Percentiles rank a stretch among this genome's conserved stretches.
Evolutionary conservation across 371 early-diverging fungal genomes (phyloP).

Genomic region (Apophysomyces trapeziformis): DNA sequence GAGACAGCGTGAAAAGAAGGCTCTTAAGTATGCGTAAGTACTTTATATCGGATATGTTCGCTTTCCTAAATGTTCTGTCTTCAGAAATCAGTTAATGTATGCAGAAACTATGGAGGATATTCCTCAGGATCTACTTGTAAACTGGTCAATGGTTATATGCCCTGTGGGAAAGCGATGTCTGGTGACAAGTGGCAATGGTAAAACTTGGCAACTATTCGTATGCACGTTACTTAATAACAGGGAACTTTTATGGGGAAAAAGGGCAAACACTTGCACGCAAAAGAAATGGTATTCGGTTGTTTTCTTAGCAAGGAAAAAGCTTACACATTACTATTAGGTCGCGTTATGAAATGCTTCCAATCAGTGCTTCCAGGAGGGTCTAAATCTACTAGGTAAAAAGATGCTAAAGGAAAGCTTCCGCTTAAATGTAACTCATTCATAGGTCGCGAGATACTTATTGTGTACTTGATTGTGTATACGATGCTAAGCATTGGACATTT

Average conservation of each 20-base stretch:
- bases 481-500: constrained; percentile 57
- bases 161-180: constrained; percentile 68
- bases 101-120: constrained; percentile 60
- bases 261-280: constrained; percentile 44
- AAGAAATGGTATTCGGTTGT: constrained; percentile 31
- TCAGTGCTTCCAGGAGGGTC: constrained; percentile 66
- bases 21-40: background rate
- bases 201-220: constrained; percentile 10
- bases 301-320: background rate
- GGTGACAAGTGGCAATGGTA: constrained; percentile 58
- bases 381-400: constrained; percentile 14
- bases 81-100: constrained; percentile 64
- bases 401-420: background rate
- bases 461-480: constrained; percentile 67
- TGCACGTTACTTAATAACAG: background rate
- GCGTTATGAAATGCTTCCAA: constrained; percentile 51
- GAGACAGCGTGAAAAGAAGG: constrained; percentile 7
- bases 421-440: background rate
- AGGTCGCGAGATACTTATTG: constrained; percentile 36
- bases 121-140: constrained; percentile 53
- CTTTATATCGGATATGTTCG: background rate
- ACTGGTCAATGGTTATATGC: constrained; percentile 59
- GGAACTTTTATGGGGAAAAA: background rate
- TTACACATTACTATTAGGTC: constrained; percentile 21
- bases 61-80: background rate